A percentile compares a stretch with the other conserved stretches of the same genome.
Evolutionary conservation across 306 rosid species (phyloP).

Genomic region (Erythrophleum fordii): DNA sequence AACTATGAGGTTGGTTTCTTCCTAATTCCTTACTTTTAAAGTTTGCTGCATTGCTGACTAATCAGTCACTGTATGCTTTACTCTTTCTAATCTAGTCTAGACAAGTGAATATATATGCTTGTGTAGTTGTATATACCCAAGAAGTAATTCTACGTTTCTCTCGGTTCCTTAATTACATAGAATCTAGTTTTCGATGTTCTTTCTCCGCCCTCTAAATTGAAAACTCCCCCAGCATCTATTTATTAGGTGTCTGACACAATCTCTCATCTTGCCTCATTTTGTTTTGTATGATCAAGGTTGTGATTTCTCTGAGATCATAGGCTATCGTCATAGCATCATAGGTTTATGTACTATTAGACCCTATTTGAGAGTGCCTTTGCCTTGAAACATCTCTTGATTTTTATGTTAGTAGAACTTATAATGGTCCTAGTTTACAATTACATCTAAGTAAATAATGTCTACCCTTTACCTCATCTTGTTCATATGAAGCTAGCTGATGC

Average conservation of each 20-base stretch:
- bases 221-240: neutral
- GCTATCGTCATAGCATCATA: neutral
- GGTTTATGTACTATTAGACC: neutral
- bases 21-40: slow-evolving; percentile 19
- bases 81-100: slow-evolving; percentile 17
- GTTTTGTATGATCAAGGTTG: slow-evolving; percentile 4
- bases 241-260: slow-evolving; percentile 1
- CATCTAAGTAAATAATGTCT: neutral
- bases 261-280: neutral
- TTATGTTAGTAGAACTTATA: neutral
- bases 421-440: neutral
- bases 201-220: slow-evolving; percentile 10
- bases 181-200: slow-evolving; percentile 21
- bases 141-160: neutral
- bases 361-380: neutral
- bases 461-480: neutral
- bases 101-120: neutral
- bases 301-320: slow-evolving; percentile 18
- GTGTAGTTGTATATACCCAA: neutral
- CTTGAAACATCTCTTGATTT: neutral
- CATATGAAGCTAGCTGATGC: neutral
- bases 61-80: neutral
- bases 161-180: neutral
- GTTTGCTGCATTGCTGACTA: neutral
- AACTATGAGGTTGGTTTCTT: slow-evolving; percentile 81